A percentile compares a stretch with the other conserved stretches of the same genome.
phyloP scores from a whole-genome alignment of 1,284 basidiomycete species.

The Ustilago nuda region DNA sequence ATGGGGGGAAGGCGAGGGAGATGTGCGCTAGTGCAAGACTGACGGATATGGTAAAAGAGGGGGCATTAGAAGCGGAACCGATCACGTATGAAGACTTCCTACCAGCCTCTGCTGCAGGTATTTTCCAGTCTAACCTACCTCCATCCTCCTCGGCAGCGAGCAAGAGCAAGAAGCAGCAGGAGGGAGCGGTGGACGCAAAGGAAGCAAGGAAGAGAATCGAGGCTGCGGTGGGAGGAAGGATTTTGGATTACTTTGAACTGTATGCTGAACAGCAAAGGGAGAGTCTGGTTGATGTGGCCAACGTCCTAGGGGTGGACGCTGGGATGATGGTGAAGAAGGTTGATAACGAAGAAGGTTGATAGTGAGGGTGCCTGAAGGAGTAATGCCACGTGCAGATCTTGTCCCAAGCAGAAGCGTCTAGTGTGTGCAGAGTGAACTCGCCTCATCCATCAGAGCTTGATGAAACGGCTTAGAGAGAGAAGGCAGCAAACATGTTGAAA shows the following conservation, averaged over 20 bases:
- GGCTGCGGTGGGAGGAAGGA: constrained; percentile 30
- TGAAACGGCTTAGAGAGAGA: neutral
- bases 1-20: constrained; percentile 12
- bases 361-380: neutral
- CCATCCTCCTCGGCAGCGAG: neutral
- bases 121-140: constrained; percentile 70
- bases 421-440: neutral
- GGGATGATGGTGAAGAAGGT: constrained; percentile 1
- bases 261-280: constrained; percentile 36
- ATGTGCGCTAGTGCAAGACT: constrained; percentile 19
- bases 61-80: constrained; percentile 65
- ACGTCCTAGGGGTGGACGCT: neutral
- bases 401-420: neutral
- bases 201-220: constrained; percentile 20
- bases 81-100: constrained; percentile 72
- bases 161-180: too few relatives aligned
- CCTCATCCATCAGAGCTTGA: too few relatives aligned
- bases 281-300: constrained; percentile 27
- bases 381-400: constrained; percentile 3
- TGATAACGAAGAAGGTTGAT: constrained; percentile 7
- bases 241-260: constrained; percentile 45
- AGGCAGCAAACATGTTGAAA: neutral
- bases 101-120: constrained; percentile 71
- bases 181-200: neutral
- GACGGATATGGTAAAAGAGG: constrained; percentile 60